These are phyloP conservation scores for Saccharum spontaneum DNA, from an alignment of 176 grass and related monocot species.

Conservation along the genomic window DNA sequence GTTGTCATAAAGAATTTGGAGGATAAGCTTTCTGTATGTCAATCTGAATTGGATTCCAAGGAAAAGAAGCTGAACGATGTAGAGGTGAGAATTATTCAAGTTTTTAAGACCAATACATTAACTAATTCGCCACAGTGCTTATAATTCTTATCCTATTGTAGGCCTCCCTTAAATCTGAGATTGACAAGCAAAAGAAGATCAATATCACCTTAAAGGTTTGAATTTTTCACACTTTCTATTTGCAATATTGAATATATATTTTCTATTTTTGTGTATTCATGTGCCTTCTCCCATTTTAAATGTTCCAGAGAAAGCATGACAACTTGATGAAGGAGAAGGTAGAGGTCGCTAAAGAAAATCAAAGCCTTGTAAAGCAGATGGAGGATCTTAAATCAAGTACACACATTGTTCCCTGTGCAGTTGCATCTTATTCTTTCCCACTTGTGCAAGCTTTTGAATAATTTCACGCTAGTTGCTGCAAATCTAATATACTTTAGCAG, in stretches of 20 bases:
- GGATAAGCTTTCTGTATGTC: constrained; percentile 60
- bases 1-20: constrained; percentile 62
- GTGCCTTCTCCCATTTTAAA: neutral
- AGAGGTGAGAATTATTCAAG: constrained; percentile 59
- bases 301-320: constrained; percentile 69
- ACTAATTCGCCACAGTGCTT: neutral
- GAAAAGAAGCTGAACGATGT: constrained; percentile 76
- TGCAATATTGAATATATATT: constrained; percentile 5
- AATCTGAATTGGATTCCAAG: constrained; percentile 66
- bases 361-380: constrained; percentile 72
- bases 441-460: neutral
- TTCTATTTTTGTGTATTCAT: constrained; percentile 6
- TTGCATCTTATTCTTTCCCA: neutral
- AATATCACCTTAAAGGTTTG: constrained; percentile 47
- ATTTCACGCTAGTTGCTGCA: neutral
- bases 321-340: constrained; percentile 58
- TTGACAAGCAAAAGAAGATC: constrained; percentile 56
- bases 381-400: constrained; percentile 97
- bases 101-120: neutral
- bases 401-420: neutral
- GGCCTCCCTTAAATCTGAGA: constrained; percentile 66
- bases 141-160: constrained; percentile 35
- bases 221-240: constrained; percentile 10
- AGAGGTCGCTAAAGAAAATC: constrained; percentile 56
- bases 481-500: constrained; percentile 55